Evolutionary conservation across 257 asterid species (phyloP).

Genomic region (Linderniella brevidens): DNA sequence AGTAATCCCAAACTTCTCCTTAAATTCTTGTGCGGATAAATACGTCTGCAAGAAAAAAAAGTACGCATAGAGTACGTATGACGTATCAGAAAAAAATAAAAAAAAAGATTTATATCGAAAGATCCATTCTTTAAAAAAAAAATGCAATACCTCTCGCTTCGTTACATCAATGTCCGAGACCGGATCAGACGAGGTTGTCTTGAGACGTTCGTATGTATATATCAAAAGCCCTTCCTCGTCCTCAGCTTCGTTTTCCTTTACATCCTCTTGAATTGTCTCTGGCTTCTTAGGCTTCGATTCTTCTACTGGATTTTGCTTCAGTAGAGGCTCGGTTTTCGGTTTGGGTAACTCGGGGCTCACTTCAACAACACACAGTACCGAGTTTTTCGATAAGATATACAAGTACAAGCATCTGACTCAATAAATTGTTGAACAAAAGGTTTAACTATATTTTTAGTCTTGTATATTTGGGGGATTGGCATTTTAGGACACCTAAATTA

Average conservation of each 20-base stretch:
- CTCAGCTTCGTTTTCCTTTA: constrained; percentile 72
- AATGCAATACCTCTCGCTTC: constrained; percentile 63
- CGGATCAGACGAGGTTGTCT: constrained; percentile 51
- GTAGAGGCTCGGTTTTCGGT: too few species aligned
- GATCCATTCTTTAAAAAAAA: too few species aligned
- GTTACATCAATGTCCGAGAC: constrained; percentile 62
- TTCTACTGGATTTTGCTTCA: neutral
- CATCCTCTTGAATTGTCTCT: constrained; percentile 72
- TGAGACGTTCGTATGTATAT: constrained; percentile 71
- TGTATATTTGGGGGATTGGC: too few species aligned
- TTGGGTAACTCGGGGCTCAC: too few species aligned
- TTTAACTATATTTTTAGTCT: too few species aligned
- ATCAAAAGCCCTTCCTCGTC: constrained; percentile 74
- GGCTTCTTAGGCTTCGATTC: constrained; percentile 22
- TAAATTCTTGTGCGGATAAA: constrained; percentile 70
- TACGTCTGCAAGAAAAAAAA: constrained; percentile 41
- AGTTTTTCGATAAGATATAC: too few species aligned
- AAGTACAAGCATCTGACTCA: too few species aligned
- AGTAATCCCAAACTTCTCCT: constrained; percentile 62
- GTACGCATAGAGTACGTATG: constrained; percentile 2
- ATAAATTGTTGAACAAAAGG: too few species aligned
- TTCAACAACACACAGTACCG: too few species aligned
- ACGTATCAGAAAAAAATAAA: too few species aligned
- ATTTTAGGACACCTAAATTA: too few species aligned
- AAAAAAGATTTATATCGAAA: too few species aligned